phyloP scores from a whole-genome alignment of 169 alveolate genomes.

The Plasmodium ovale region DNA sequence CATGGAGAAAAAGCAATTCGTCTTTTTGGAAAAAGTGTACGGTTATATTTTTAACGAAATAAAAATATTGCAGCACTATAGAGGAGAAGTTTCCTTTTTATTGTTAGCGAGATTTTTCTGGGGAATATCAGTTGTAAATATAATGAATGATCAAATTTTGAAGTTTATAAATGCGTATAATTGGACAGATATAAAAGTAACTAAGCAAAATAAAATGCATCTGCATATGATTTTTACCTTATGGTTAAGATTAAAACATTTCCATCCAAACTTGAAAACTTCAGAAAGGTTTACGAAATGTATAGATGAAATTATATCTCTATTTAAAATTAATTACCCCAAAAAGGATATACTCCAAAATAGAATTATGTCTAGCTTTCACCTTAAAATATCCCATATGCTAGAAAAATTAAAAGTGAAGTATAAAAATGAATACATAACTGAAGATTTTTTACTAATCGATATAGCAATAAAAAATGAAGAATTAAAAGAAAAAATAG shows the following conservation, averaged over 20 bases:
- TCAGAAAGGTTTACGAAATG: conserved; percentile 19
- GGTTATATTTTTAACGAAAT: conserved; percentile 49
- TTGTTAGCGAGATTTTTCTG: conserved; percentile 70
- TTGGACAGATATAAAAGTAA: conserved; percentile 42
- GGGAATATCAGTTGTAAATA: conserved; percentile 61
- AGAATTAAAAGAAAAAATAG: conserved; percentile 17
- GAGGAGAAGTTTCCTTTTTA: conserved; percentile 30
- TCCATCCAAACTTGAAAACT: background rate
- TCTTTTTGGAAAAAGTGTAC: conserved; percentile 38
- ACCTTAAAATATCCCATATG: conserved; percentile 20
- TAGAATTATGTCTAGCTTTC: conserved; percentile 28
- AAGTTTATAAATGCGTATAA: conserved; percentile 62
- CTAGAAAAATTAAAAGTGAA: conserved; percentile 32
- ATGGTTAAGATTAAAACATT: conserved; percentile 75
- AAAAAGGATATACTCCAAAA: background rate
- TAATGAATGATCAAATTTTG: conserved; percentile 17
- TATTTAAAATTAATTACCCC: conserved; percentile 2
- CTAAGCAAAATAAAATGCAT: conserved; percentile 64
- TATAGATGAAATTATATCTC: conserved; percentile 25
- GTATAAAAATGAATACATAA: conserved; percentile 60
- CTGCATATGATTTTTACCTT: conserved; percentile 72
- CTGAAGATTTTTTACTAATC: conserved; percentile 59
- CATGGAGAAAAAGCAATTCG: conserved; percentile 21
- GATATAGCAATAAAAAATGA: conserved; percentile 41
- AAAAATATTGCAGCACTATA: conserved; percentile 28